Evolutionary conservation across 2,329 filamentous ascomycete genomes (phyloP).

Genomic region (Fusarium robinianum): DNA sequence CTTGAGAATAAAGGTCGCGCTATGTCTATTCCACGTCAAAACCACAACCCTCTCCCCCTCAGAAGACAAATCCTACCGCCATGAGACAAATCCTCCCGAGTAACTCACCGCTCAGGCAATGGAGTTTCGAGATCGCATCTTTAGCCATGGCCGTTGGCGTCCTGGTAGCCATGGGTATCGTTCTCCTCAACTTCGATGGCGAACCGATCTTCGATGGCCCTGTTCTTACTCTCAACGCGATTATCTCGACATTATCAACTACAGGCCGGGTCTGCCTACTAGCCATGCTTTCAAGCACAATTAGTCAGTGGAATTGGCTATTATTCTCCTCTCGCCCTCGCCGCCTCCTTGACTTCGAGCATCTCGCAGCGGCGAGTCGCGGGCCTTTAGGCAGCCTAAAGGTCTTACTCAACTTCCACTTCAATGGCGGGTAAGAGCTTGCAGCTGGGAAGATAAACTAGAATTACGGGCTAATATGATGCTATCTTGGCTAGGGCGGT

Average conservation of each 20-base stretch:
- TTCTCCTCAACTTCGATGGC: slow-evolving; percentile 13
- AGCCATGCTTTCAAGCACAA: slow-evolving; percentile 11
- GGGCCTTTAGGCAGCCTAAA: slow-evolving; percentile 19
- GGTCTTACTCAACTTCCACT: slow-evolving; percentile 3
- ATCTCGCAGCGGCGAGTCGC: slow-evolving; percentile 17
- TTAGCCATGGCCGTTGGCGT: slow-evolving; percentile 5
- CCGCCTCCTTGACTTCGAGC: slow-evolving; percentile 21
- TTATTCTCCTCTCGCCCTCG: slow-evolving; percentile 12
- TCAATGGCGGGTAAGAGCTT: slow-evolving; percentile 12
- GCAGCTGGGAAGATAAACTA: no score
- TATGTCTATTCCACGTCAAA: no score
- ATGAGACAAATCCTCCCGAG: no score
- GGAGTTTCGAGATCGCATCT: slow-evolving; percentile 7
- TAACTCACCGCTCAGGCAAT: slow-evolving; percentile 12
- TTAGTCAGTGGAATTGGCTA: slow-evolving; percentile 23
- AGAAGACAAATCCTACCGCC: no score
- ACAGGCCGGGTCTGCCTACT: slow-evolving; percentile 12
- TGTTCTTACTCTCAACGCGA: slow-evolving; percentile 18
- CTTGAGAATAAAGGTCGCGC: no score
- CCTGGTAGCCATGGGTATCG: slow-evolving; percentile 10
- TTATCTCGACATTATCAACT: slow-evolving; percentile 20
- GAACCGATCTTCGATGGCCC: slow-evolving; percentile 18
- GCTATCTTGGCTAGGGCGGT: background rate
- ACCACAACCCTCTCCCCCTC: no score
- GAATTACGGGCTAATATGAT: no score